Evolutionary conservation across 441 rosid genomes (phyloP).

Genomic region (Erodium moschatum): DNA sequence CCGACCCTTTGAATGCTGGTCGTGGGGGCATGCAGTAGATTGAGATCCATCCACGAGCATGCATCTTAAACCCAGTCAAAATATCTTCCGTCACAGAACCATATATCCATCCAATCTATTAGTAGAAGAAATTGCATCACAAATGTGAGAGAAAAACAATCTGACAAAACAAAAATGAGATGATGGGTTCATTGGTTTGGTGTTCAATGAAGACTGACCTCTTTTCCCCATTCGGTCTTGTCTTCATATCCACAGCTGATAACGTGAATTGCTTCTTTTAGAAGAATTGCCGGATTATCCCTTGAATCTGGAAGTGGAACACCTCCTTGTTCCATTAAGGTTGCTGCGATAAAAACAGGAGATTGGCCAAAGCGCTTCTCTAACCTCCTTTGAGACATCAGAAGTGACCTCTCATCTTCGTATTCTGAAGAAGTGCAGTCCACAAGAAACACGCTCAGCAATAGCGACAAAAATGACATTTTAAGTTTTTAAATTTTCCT

Average conservation of each 20-base stretch:
- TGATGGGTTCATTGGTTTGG: neutral
- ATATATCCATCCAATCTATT: constrained; percentile 94
- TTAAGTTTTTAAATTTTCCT: neutral
- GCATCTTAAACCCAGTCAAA: constrained; percentile 98
- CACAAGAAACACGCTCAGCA: neutral
- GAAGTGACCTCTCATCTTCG: constrained; percentile 88
- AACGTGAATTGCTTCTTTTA: constrained; percentile 97
- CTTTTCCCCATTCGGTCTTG: constrained; percentile 91
- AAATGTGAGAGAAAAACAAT: constrained; percentile 8
- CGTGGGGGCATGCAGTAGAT: constrained; percentile 91
- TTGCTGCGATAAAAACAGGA: constrained; percentile 91
- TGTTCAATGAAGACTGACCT: constrained; percentile 34
- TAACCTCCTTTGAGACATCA: constrained; percentile 95
- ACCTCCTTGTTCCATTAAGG: constrained; percentile 94
- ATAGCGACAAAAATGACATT: neutral
- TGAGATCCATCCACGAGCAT: constrained; percentile 97
- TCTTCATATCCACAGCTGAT: constrained; percentile 97
- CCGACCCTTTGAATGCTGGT: constrained; percentile 90
- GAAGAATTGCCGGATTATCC: constrained; percentile 79
- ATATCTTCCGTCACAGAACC: constrained; percentile 98
- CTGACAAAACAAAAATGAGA: neutral
- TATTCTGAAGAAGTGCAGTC: constrained; percentile 69
- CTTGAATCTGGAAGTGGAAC: constrained; percentile 86
- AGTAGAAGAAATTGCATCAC: constrained; percentile 25
- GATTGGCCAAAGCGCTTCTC: constrained; percentile 94